Conservation (phyloP, 2,329 filamentous ascomycete genomes). For the Colletotrichum filicis region DNA sequence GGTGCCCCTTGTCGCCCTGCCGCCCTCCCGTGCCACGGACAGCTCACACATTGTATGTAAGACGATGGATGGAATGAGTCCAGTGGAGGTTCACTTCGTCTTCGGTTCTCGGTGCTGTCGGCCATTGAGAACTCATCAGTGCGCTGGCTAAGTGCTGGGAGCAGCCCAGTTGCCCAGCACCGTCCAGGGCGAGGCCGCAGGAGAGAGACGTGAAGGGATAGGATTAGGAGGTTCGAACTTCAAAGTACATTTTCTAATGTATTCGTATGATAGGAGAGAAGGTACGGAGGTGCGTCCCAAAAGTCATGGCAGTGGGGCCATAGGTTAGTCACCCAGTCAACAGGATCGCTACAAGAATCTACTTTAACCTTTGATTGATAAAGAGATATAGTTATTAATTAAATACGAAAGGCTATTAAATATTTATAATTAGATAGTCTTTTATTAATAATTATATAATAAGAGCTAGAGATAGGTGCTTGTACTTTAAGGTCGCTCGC, state of each 20-base stretch:
- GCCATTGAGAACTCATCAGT: slow-evolving; percentile 20
- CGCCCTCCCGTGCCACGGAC: slow-evolving; percentile 7
- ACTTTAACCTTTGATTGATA: no score
- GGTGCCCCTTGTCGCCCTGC: neutral
- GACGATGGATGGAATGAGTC: neutral
- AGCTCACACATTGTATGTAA: neutral
- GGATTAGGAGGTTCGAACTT: neutral
- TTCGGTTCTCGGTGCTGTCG: slow-evolving; percentile 14
- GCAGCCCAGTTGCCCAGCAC: neutral
- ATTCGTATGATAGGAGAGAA: neutral
- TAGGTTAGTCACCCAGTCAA: no score
- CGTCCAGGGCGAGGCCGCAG: no score
- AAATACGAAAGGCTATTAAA: no score
- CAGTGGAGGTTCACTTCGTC: neutral
- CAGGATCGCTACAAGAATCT: no score
- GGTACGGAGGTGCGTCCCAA: no score
- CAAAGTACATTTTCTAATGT: neutral
- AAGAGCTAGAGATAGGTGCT: no score
- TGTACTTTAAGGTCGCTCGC: no score
- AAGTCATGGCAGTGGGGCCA: no score
- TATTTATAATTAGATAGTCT: no score
- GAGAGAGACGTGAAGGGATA: neutral
- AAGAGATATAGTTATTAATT: no score
- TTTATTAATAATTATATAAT: no score
- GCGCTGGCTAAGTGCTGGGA: slow-evolving; percentile 16